These are phyloP conservation scores for Crithidia thermophila DNA, from an alignment of 208 protist species.

Conservation along the genomic window DNA sequence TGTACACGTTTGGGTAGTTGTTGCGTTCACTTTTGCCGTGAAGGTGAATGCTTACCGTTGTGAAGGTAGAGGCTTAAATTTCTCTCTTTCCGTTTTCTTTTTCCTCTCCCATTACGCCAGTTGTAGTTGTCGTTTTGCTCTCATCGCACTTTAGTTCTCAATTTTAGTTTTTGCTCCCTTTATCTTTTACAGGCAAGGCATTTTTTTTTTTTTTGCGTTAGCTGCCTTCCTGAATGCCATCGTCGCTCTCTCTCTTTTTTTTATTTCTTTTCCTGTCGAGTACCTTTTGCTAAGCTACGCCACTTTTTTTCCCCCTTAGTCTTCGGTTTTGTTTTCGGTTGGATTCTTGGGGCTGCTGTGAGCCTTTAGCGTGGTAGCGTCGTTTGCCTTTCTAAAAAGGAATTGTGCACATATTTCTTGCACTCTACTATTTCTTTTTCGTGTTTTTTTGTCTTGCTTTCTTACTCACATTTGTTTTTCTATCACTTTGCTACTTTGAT, in stretches of 20 bases:
- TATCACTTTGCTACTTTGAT: not conserved
- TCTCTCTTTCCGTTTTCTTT: not conserved
- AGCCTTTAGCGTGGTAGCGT: no score
- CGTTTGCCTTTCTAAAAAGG: no score
- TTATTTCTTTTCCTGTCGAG: not conserved
- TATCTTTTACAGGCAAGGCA: not conserved
- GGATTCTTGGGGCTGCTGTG: no score
- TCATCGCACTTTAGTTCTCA: no score
- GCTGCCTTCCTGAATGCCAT: not conserved
- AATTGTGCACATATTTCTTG: not conserved
- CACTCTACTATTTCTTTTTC: slow-evolving; percentile 5
- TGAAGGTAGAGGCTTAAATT: not conserved
- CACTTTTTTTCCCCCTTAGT: no score
- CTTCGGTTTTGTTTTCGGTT: no score
- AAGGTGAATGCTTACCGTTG: not conserved
- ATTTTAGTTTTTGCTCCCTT: not conserved
- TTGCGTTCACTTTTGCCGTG: not conserved
- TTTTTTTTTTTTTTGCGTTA: not conserved
- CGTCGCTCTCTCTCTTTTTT: not conserved
- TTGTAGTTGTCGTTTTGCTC: not conserved
- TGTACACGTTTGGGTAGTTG: not conserved
- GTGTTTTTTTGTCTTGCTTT: slow-evolving; percentile 13
- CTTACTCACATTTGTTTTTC: not conserved
- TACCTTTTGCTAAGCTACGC: not conserved
- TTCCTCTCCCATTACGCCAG: not conserved